Conservation (phyloP, 768 basidiomycete species). For the Termitomyces sp. region DNA sequence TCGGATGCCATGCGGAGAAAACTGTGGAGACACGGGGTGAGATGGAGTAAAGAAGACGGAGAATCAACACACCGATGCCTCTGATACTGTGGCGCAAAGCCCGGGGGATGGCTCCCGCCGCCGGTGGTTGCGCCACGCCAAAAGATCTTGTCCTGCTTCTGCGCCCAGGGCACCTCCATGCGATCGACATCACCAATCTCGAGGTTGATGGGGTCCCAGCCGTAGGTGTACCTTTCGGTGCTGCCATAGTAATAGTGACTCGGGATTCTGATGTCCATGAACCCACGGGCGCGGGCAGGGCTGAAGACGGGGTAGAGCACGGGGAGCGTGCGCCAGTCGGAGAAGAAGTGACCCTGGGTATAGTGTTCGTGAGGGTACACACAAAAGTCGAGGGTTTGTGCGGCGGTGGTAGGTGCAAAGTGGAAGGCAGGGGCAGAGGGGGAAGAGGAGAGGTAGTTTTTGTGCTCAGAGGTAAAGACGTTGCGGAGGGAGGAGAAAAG, state of each 20-base stretch:
- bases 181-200: conserved; percentile 72
- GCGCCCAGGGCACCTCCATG: conserved; percentile 86
- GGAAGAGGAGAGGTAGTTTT: conserved; percentile 21
- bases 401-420: conserved; percentile 56
- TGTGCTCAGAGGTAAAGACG: conserved; percentile 25
- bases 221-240: conserved; percentile 81
- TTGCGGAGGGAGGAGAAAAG: conserved; percentile 75
- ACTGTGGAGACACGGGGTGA: conserved; percentile 1
- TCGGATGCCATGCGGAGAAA: conserved; percentile 79
- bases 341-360: conserved; percentile 94
- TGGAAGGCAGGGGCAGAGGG: conserved; percentile 42
- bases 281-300: conserved; percentile 82
- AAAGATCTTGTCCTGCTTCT: conserved; percentile 82
- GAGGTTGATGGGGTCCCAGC: conserved; percentile 76
- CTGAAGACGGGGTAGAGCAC: conserved; percentile 92
- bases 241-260: conserved; percentile 94
- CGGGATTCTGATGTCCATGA: conserved; percentile 87
- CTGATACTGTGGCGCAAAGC: conserved; percentile 79
- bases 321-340: conserved; percentile 88
- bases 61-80: conserved; percentile 60
- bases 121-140: conserved; percentile 98
- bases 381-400: conserved; percentile 72
- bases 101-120: conserved; percentile 82
- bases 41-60: background rate
- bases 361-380: conserved; percentile 75